Base-by-base conservation (phyloP, 345 rosid species). In the Kernera saxatilis region DNA sequence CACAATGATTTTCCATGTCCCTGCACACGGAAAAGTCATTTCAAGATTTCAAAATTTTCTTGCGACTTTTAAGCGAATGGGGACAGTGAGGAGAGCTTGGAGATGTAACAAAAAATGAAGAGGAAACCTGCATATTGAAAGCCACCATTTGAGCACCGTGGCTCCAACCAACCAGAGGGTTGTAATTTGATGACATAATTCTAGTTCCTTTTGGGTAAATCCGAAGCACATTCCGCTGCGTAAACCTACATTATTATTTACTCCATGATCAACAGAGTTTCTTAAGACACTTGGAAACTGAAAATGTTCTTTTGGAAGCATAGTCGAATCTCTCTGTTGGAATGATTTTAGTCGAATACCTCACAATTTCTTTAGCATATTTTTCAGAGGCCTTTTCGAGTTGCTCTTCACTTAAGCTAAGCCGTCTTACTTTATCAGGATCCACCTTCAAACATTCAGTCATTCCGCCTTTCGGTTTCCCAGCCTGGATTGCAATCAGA, bases 111-210 rank as follows among this genome's bases (percentile, higher is more conserved):
- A n/a, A 46, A 3, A 22, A 40, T 3, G 14, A 51, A 51, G 53
- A 64, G 37, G 41, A 62, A 48, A 83, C 96, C 98, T 93, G 96
- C 98, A 93, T 93, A 63, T 93, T 93, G 67, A 93, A 93, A 60
- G 98, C 98, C 70, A 93, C 97, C 98, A 93, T 93, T 80, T 93
- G 98, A 84, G 97, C 97, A 53, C 98, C 98, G 73, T 91, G 97
- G 62, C 83, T 87, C 98, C 98, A 91, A 2, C 84, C 98, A 67
- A 87, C 82, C 0, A 91, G 73, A 0, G 98, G 98, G 58, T 91
- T 90, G 79, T 93, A 93, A 73, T 93, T 93, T 52, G 98, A 88
- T 29, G 98, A 93, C 74, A 83, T 67, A 45, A 93, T 71, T n/a
- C 98, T 94, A 15, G 69, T 83, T 49, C 98, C 96, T 80, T 93